Evolutionary conservation across 1,139 yeast genomes (phyloP), one percentile per base, ranked within the genome.

Genomic region (Eremothecium coryli): DNA sequence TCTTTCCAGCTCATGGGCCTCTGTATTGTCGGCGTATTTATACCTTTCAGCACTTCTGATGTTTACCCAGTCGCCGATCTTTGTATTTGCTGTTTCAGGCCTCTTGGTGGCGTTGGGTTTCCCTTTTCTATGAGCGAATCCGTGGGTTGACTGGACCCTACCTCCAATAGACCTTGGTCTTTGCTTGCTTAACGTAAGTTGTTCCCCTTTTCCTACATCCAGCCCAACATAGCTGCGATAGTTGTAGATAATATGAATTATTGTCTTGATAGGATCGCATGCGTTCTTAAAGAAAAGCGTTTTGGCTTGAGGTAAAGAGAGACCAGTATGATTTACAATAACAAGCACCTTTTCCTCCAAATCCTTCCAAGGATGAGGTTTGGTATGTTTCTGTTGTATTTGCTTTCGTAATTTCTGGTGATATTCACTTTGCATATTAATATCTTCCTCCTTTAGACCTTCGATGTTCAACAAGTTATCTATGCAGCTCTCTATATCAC

Each of bases 401-500:
- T 18, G n/a, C 21, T 20, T 27, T n/a, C n/a, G 5, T 10, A 15
- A 16, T 5, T 8, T 11, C 12, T 20, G 11, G 17, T 25, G 32
- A 12, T 21, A 13, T 14, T 23, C 18, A 31, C 37, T 32, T 29
- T 42, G 43, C 16, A 37, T 37, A 13, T 37, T 26, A 8, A 21
- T 25, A 13, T 45, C 39, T 23, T 47, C 49, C 11, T 30, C 20
- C 2, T 41, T 22, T 7, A 49, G 30, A 5, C 42, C 18, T 18
- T 48, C 45, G 20, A 43, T 36, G 34, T 42, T 46, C 11, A 52
- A 31, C 9, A 52, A 38, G 20, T 44, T 49, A 8, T 43, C 23
- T 1, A 49, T 39, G 3, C 47, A 38, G 10, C 37, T 40, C 17
- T 43, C 38, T n/a, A 36, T 18, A 29, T 38, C 25, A 17, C 36